These are phyloP conservation scores for Tremellales sp. DNA, from an alignment of 1,284 basidiomycete genomes.

Conservation along the genomic window DNA sequence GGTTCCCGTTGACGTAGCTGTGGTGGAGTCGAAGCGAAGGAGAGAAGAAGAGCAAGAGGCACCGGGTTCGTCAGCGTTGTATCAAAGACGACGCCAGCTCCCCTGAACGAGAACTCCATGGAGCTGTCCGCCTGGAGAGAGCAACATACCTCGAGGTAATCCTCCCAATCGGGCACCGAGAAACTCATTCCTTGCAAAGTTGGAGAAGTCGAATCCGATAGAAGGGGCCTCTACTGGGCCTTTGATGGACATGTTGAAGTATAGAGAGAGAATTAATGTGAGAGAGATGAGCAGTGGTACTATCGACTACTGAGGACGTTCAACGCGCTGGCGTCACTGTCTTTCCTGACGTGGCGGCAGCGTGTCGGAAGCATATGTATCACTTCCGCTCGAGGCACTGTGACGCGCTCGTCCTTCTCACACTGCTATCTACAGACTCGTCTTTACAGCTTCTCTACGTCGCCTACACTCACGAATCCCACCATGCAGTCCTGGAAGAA, in stretches of 20 bases:
- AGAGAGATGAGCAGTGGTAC: conserved; percentile 1
- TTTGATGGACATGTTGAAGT: conserved; percentile 28
- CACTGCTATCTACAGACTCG: not conserved
- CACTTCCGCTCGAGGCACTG: not conserved
- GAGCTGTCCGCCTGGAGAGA: not conserved
- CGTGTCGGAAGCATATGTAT: conserved; percentile 6
- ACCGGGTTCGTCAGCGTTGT: not conserved
- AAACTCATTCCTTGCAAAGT: conserved; percentile 71
- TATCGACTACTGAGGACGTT: not conserved
- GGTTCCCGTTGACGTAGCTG: conserved; percentile 91
- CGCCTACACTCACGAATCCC: conserved; percentile 8
- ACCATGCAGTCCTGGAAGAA: conserved; percentile 47
- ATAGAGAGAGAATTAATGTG: not conserved
- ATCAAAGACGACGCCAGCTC: not conserved
- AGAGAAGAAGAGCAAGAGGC: not conserved
- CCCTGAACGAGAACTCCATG: conserved; percentile 26
- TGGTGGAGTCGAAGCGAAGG: conserved; percentile 49
- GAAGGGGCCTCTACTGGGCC: conserved; percentile 21
- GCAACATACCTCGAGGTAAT: conserved; percentile 49
- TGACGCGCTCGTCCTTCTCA: not conserved
- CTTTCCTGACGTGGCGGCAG: conserved; percentile 2
- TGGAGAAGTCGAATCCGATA: conserved; percentile 68
- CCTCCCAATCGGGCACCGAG: conserved; percentile 51
- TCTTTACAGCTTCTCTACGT: not conserved
- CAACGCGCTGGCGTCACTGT: conserved; percentile 10